A percentile compares a stretch with the other conserved stretches of the same genome.
phyloP scores from a whole-genome alignment of 305 asterid species.

The Andrographis paniculata region DNA sequence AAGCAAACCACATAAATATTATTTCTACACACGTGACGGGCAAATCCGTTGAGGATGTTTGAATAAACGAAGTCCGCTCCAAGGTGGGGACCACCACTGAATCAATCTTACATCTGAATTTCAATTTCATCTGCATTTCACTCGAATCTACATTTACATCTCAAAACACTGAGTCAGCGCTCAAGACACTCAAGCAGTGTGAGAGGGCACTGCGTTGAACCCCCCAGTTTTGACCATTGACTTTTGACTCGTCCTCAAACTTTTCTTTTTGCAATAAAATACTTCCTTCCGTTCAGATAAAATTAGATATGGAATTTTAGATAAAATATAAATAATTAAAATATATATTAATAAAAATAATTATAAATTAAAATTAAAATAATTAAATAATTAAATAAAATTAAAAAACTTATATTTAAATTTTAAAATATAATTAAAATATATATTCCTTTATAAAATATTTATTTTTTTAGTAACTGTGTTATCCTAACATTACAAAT shows the following conservation, averaged over 20 bases:
- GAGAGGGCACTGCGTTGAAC: slow-evolving; percentile 24
- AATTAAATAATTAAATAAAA: not conserved
- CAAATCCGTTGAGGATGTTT: slow-evolving; percentile 24
- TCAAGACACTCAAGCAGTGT: slow-evolving; percentile 42
- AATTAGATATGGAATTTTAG: no score
- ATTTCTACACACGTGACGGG: slow-evolving; percentile 32
- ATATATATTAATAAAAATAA: no score
- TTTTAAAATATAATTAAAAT: no score
- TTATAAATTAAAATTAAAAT: not conserved
- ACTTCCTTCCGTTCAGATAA: no score
- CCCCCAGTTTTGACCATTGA: slow-evolving; percentile 33
- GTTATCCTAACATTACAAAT: no score
- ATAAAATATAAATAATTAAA: no score
- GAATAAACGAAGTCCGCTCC: not conserved
- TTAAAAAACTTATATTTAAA: no score
- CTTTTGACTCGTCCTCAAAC: slow-evolving; percentile 38
- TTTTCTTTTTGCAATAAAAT: not conserved
- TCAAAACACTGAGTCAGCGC: slow-evolving; percentile 26
- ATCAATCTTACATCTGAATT: slow-evolving; percentile 10
- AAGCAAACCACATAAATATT: no score
- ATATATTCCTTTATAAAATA: no score
- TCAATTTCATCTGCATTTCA: not conserved
- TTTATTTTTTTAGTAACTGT: no score
- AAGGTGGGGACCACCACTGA: not conserved
- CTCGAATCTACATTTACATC: not conserved